phyloP scores from a whole-genome alignment of 1,284 basidiomycete genomes.

The Ganoderma meredithae region DNA sequence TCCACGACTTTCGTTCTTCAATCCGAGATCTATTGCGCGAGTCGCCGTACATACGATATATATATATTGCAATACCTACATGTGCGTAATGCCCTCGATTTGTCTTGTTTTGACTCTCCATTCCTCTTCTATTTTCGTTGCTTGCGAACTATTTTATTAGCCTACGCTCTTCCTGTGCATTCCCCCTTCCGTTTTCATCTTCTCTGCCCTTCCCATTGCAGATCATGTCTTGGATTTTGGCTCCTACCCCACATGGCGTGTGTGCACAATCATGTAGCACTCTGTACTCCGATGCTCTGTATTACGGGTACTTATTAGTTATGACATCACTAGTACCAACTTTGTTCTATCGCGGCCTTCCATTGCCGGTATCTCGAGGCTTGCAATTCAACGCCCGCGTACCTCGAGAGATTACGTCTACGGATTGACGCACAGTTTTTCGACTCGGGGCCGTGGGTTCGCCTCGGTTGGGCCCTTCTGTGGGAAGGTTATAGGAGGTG shows the following conservation, averaged over 20 bases:
- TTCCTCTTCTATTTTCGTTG: constrained; percentile 21
- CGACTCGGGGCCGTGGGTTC: neutral
- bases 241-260: constrained; percentile 26
- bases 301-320: constrained; percentile 13
- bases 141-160: constrained; percentile 40
- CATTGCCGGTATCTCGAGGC: neutral
- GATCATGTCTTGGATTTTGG: constrained; percentile 19
- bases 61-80: constrained; percentile 20
- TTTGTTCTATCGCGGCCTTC: neutral
- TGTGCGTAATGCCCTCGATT: constrained; percentile 29
- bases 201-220: constrained; percentile 12
- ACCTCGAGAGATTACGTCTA: neutral
- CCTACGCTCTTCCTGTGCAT: constrained; percentile 33
- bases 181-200: constrained; percentile 26
- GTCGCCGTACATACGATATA: constrained; percentile 21
- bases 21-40: constrained; percentile 14
- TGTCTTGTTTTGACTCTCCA: constrained; percentile 24
- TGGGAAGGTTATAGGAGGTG: neutral
- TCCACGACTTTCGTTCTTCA: neutral
- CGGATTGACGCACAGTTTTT: neutral
- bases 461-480: neutral
- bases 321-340: constrained; percentile 20
- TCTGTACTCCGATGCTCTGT: constrained; percentile 29
- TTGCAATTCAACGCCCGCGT: constrained; percentile 5
- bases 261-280: constrained; percentile 28